These are phyloP conservation scores for Hymenoscyphus fraxineus DNA, from an alignment of 2,329 filamentous ascomycete species.

Conservation along the genomic window DNA sequence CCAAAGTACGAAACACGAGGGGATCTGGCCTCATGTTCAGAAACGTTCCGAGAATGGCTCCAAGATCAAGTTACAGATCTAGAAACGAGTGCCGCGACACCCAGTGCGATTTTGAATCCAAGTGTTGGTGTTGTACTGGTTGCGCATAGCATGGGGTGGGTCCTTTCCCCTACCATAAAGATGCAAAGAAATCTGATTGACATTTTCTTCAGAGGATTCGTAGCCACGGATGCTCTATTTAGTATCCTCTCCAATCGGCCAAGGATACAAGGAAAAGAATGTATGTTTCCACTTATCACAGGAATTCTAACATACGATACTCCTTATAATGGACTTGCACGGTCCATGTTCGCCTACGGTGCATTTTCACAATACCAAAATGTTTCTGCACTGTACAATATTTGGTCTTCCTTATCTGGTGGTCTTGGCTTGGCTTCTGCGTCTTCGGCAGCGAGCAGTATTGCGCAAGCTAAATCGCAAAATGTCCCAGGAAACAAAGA, in stretches of 20 bases:
- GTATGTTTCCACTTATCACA: conserved; percentile 70
- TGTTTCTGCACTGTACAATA: conserved; percentile 53
- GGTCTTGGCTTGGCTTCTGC: conserved; percentile 37
- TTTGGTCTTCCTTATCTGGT: conserved; percentile 51
- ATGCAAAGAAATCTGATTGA: not conserved
- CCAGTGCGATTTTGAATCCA: conserved; percentile 76
- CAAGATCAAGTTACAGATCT: conserved; percentile 78
- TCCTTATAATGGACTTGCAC: conserved; percentile 66
- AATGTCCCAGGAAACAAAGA: conserved; percentile 7
- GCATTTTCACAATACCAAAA: conserved; percentile 58
- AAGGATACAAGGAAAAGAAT: conserved; percentile 42
- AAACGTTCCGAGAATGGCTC: conserved; percentile 59
- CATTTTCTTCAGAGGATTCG: conserved; percentile 56
- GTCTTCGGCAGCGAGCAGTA: conserved; percentile 22
- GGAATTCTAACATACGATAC: conserved; percentile 83
- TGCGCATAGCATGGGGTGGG: conserved; percentile 75
- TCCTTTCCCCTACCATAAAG: not conserved
- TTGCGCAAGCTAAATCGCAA: conserved; percentile 18
- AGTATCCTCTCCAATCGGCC: conserved; percentile 37
- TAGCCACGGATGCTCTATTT: conserved; percentile 77
- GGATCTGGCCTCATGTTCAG: conserved; percentile 54
- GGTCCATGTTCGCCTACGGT: conserved; percentile 58
- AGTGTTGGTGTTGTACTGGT: conserved; percentile 75
- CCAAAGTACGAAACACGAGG: conserved; percentile 71
- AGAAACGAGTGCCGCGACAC: conserved; percentile 65